phyloP scores from a whole-genome alignment of 768 basidiomycete species.

The Podaxis carcinomalis region DNA sequence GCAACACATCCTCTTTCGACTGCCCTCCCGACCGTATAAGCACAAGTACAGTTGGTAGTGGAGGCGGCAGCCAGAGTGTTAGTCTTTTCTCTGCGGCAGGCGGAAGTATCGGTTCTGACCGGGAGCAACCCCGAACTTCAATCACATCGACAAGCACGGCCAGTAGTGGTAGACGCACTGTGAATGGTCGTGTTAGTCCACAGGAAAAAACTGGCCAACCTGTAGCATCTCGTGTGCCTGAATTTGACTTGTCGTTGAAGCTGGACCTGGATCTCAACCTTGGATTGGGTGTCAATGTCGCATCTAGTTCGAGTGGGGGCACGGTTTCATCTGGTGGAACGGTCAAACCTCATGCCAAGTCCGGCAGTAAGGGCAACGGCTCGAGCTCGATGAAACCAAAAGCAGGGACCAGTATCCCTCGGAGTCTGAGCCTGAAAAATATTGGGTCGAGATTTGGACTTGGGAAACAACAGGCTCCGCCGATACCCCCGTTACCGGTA shows the following conservation, averaged over 20 bases:
- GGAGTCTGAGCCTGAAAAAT: slow-evolving; percentile 11
- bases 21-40: not conserved
- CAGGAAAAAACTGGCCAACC: not conserved
- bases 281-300: slow-evolving; percentile 9
- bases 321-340: not conserved
- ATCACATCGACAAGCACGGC: not conserved
- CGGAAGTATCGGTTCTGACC: not conserved
- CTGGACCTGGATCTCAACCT: slow-evolving; percentile 1
- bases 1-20: not conserved
- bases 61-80: not conserved
- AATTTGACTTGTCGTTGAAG: not conserved
- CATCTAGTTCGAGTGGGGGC: not conserved
- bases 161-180: not conserved
- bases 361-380: not conserved
- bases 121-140: not conserved
- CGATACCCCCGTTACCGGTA: not conserved
- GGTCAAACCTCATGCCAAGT: not conserved
- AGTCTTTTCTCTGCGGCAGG: not conserved
- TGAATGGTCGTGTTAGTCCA: not conserved
- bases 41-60: not conserved
- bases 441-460: slow-evolving; percentile 3
- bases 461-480: not conserved
- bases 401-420: not conserved
- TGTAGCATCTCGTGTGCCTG: not conserved
- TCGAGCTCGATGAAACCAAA: not conserved